These are phyloP conservation scores for Backusella circina DNA, from an alignment of 192 early-diverging fungal species.

Conservation along the genomic window DNA sequence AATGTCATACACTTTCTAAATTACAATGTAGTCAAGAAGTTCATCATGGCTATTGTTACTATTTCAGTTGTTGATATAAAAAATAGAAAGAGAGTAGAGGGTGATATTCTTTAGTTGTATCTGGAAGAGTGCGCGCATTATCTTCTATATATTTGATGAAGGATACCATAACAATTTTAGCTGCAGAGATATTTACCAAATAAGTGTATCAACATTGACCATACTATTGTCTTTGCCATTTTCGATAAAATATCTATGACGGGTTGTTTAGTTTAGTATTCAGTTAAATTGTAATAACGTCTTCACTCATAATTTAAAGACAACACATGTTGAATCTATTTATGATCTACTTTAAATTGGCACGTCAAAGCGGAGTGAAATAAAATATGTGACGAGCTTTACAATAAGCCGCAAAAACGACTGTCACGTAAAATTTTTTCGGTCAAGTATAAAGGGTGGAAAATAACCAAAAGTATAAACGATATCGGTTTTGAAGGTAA, in stretches of 20 bases:
- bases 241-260: background rate
- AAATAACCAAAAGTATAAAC: background rate
- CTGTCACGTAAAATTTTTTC: background rate
- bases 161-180: background rate
- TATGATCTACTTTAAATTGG: no score
- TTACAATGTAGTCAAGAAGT: no score
- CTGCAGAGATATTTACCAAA: background rate
- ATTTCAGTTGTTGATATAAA: no score
- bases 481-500: background rate
- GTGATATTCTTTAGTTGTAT: background rate
- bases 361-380: background rate
- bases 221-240: background rate
- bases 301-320: no score
- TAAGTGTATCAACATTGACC: background rate
- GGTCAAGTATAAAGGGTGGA: background rate
- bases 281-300: no score
- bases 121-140: background rate
- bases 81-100: no score
- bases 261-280: no score
- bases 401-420: background rate
- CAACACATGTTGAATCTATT: no score
- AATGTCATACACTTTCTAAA: background rate
- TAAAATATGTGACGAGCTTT: background rate
- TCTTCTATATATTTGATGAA: background rate
- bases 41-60: no score